Evolutionary conservation across 257 asterid genomes (phyloP).

Genomic region (Solanum habrochaites): DNA sequence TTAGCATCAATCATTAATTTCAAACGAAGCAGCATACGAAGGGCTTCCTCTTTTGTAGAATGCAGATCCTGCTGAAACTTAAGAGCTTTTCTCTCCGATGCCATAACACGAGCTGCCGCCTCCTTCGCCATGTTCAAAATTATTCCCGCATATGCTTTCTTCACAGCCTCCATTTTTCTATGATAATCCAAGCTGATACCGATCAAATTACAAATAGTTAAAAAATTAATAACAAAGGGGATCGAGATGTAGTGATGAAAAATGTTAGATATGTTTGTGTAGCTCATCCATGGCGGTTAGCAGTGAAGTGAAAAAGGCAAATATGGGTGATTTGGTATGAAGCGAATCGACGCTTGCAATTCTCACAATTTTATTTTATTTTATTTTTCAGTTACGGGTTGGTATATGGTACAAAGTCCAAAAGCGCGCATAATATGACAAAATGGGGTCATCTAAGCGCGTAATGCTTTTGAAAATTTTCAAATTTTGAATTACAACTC

Average conservation of each 20-base stretch:
- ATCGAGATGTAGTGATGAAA: background rate
- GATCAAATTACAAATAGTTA: background rate
- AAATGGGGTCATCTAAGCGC: background rate
- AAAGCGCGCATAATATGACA: background rate
- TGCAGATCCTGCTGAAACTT: slow-evolving; percentile 34
- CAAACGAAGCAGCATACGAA: slow-evolving; percentile 47
- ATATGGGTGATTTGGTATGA: background rate
- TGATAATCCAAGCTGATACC: background rate
- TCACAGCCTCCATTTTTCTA: slow-evolving; percentile 43
- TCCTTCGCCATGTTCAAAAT: slow-evolving; percentile 63
- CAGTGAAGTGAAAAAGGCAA: background rate
- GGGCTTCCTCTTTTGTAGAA: slow-evolving; percentile 41
- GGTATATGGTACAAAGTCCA: background rate
- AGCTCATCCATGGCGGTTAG: slow-evolving; percentile 18
- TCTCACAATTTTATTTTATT: background rate
- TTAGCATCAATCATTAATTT: slow-evolving; percentile 47
- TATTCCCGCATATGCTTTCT: slow-evolving; percentile 59
- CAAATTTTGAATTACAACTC: background rate
- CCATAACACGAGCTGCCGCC: slow-evolving; percentile 74
- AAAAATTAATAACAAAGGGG: background rate
- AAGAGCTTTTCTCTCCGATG: slow-evolving; percentile 41
- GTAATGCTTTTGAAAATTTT: background rate
- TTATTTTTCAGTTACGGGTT: background rate
- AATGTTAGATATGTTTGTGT: slow-evolving; percentile 11
- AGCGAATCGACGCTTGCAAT: background rate